Percentiles rank a stretch among this genome's conserved stretches.
Evolutionary conservation across 306 rosid genomes (phyloP).

Genomic region (Vachellia collinsii): DNA sequence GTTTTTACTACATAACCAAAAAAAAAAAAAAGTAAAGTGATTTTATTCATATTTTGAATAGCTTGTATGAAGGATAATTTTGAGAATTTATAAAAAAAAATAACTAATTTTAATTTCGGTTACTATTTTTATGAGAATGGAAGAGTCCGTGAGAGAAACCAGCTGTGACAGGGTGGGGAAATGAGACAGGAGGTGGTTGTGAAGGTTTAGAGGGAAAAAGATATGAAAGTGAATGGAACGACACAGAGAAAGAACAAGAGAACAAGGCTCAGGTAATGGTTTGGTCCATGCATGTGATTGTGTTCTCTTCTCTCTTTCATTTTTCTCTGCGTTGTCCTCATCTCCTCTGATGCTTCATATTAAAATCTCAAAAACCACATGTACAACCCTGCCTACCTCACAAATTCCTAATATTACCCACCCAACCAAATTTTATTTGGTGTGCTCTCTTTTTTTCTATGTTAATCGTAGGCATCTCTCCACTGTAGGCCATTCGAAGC

Average conservation of each 20-base stretch:
- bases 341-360: background rate
- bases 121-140: too few species aligned
- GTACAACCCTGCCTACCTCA: background rate
- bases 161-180: background rate
- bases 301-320: background rate
- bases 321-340: background rate
- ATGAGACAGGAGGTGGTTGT: background rate
- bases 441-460: too few species aligned
- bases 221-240: background rate
- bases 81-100: too few species aligned
- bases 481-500: too few species aligned
- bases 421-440: background rate
- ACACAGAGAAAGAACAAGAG: background rate
- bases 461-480: too few species aligned
- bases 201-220: too few species aligned
- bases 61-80: background rate
- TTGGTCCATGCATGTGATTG: background rate
- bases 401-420: background rate
- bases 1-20: background rate
- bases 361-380: background rate
- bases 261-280: background rate
- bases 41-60: too few species aligned
- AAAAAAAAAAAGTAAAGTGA: too few species aligned
- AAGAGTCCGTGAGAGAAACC: too few species aligned
- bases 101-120: too few species aligned